These are phyloP conservation scores for Pyrenophora graminea DNA, from an alignment of 2,329 filamentous ascomycete genomes.

Conservation along the genomic window DNA sequence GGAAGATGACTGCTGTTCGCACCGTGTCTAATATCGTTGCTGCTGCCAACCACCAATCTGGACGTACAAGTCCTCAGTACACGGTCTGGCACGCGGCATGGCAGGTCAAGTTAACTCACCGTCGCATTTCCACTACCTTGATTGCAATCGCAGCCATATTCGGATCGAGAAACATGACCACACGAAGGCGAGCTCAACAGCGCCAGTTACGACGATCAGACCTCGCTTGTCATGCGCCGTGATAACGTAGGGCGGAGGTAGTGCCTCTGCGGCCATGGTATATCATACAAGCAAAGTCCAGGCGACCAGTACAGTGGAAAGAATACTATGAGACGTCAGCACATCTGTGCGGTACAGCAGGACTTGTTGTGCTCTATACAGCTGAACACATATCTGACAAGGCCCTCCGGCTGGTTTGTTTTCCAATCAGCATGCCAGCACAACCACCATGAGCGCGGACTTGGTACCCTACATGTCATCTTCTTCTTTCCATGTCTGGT, in stretches of 20 bases:
- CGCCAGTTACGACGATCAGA: conserved; percentile 39
- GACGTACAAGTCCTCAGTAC: not conserved
- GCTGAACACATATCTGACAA: conserved; percentile 2
- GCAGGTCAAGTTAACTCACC: conserved; percentile 29
- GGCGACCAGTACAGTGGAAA: not conserved
- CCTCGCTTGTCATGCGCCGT: conserved; percentile 38
- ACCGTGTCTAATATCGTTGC: conserved; percentile 30
- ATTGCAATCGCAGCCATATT: conserved; percentile 33
- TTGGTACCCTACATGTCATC: not conserved
- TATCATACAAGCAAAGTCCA: conserved; percentile 4
- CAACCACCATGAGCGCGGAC: conserved; percentile 3
- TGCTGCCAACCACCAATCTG: conserved; percentile 18
- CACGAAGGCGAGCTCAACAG: conserved; percentile 35
- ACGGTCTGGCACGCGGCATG: conserved; percentile 15
- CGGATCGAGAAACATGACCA: conserved; percentile 38
- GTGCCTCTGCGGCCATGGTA: conserved; percentile 28
- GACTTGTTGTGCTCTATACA: conserved; percentile 1
- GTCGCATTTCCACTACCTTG: conserved; percentile 39
- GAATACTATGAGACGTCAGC: conserved; percentile 1
- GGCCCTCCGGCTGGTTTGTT: not conserved
- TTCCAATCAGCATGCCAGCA: not conserved
- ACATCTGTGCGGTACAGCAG: not conserved
- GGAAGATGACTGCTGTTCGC: conserved; percentile 32
- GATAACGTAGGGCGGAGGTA: conserved; percentile 37
- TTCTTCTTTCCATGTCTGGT: not conserved